phyloP scores from a whole-genome alignment of 2,329 filamentous ascomycete species.

The Emmonsiellopsis sp. region DNA sequence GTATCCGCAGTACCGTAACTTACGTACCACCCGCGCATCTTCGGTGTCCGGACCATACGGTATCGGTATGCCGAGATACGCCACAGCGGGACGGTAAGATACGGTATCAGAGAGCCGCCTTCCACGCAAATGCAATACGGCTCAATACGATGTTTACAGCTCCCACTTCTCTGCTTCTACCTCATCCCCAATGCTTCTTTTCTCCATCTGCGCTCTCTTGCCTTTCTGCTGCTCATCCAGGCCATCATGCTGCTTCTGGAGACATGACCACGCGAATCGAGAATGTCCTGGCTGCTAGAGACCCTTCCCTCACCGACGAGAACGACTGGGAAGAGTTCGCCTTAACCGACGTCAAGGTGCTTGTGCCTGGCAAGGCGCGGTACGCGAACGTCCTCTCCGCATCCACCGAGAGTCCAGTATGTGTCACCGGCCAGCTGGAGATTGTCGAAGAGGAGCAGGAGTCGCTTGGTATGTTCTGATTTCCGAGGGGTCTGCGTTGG shows the following conservation, averaged over 20 bases:
- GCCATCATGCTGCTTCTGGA: slow-evolving; percentile 26
- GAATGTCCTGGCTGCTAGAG: slow-evolving; percentile 34
- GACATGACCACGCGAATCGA: slow-evolving; percentile 37
- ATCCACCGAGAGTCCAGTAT: slow-evolving; percentile 44
- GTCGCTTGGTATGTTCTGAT: slow-evolving; percentile 27
- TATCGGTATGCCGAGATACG: too few relatives aligned
- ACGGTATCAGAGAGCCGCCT: too few relatives aligned
- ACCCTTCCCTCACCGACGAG: slow-evolving; percentile 36
- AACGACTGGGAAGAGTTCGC: slow-evolving; percentile 53
- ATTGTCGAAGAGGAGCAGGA: slow-evolving; percentile 35
- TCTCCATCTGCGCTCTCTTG: background rate
- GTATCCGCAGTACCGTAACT: too few relatives aligned
- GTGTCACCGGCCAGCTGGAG: slow-evolving; percentile 44
- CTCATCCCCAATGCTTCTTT: slow-evolving; percentile 1
- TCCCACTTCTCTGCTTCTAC: background rate
- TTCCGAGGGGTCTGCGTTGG: background rate
- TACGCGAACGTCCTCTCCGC: slow-evolving; percentile 48
- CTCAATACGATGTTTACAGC: too few relatives aligned
- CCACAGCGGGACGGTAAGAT: too few relatives aligned
- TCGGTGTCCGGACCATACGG: too few relatives aligned
- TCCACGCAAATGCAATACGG: too few relatives aligned
- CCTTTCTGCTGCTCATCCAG: slow-evolving; percentile 3
- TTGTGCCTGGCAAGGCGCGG: slow-evolving; percentile 38
- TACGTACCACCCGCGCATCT: too few relatives aligned
- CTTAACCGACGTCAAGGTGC: slow-evolving; percentile 46